phyloP scores from a whole-genome alignment of 2,329 filamentous ascomycete species.

The Sporothrix globosa region DNA sequence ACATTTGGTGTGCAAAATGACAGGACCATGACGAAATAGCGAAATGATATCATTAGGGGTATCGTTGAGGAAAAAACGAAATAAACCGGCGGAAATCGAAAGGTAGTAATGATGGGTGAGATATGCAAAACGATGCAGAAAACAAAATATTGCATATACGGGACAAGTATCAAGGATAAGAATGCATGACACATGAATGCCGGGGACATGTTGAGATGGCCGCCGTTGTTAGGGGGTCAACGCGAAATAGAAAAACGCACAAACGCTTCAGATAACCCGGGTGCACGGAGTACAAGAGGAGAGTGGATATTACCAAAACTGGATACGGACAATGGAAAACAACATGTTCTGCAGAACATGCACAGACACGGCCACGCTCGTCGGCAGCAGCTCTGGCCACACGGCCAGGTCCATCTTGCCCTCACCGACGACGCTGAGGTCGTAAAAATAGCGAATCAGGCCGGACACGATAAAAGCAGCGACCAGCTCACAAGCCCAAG shows the following conservation, averaged over 20 bases:
- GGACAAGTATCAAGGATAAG: background rate
- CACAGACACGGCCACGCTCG: slow-evolving; percentile 66
- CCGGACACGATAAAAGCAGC: slow-evolving; percentile 63
- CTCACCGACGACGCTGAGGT: slow-evolving; percentile 65
- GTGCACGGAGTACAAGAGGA: background rate
- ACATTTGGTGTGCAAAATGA: slow-evolving; percentile 17
- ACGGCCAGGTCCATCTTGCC: slow-evolving; percentile 66
- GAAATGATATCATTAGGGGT: slow-evolving; percentile 7
- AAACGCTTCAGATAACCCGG: background rate
- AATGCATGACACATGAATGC: slow-evolving; percentile 5
- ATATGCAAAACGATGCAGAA: background rate
- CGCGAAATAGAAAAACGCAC: too few relatives aligned
- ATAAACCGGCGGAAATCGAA: background rate
- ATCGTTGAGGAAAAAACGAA: slow-evolving; percentile 26
- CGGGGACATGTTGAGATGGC: slow-evolving; percentile 26
- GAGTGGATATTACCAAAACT: slow-evolving; percentile 50
- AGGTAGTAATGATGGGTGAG: background rate
- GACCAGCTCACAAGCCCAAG: slow-evolving; percentile 68
- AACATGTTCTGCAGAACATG: slow-evolving; percentile 74
- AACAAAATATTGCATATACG: background rate
- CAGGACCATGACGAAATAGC: background rate
- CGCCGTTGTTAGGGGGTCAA: background rate
- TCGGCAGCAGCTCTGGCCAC: slow-evolving; percentile 69
- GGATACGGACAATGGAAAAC: slow-evolving; percentile 68
- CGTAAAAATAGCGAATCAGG: slow-evolving; percentile 62